These are phyloP conservation scores for Gaeumannomyces sp. DNA, from an alignment of 2,329 filamentous ascomycete species.

Conservation along the genomic window DNA sequence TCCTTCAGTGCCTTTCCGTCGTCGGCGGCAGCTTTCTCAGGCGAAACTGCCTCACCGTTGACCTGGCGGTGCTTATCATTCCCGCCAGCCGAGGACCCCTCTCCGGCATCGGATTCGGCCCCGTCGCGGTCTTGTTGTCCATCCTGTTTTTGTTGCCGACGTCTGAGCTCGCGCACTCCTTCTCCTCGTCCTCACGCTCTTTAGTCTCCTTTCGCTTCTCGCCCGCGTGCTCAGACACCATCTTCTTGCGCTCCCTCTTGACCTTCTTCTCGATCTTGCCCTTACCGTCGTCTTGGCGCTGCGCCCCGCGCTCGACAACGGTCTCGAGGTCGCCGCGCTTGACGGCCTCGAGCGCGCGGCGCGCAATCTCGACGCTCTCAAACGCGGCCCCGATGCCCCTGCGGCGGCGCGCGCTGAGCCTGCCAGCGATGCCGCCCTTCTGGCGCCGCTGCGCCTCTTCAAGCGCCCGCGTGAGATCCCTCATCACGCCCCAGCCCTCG, in stretches of 20 bases:
- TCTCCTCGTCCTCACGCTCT: slow-evolving; percentile 5
- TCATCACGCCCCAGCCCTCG: slow-evolving; percentile 36
- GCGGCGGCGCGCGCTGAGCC: slow-evolving; percentile 24
- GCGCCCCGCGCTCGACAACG: slow-evolving; percentile 22
- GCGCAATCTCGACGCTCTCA: slow-evolving; percentile 41
- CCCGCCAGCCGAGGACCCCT: not conserved
- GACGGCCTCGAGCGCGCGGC: slow-evolving; percentile 38
- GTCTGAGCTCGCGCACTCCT: slow-evolving; percentile 3
- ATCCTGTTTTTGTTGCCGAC: slow-evolving; percentile 7
- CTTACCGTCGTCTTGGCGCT: slow-evolving; percentile 15
- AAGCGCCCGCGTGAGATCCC: slow-evolving; percentile 33
- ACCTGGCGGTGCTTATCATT: not conserved
- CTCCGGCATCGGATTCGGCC: not conserved
- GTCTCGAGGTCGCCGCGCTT: slow-evolving; percentile 36
- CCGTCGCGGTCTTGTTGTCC: not conserved
- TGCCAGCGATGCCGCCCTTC: slow-evolving; percentile 27
- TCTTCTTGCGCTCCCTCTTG: slow-evolving; percentile 16
- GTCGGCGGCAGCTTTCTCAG: not conserved
- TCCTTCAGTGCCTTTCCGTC: not conserved
- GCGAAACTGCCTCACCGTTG: not conserved
- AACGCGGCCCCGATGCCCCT: slow-evolving; percentile 39
- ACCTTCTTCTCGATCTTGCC: slow-evolving; percentile 5
- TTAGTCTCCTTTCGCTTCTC: slow-evolving; percentile 4
- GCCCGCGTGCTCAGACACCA: slow-evolving; percentile 9
- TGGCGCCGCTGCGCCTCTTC: slow-evolving; percentile 29